Evolutionary conservation across 2,329 filamentous ascomycete genomes (phyloP).

Genomic region (Penicillium digitatum): DNA sequence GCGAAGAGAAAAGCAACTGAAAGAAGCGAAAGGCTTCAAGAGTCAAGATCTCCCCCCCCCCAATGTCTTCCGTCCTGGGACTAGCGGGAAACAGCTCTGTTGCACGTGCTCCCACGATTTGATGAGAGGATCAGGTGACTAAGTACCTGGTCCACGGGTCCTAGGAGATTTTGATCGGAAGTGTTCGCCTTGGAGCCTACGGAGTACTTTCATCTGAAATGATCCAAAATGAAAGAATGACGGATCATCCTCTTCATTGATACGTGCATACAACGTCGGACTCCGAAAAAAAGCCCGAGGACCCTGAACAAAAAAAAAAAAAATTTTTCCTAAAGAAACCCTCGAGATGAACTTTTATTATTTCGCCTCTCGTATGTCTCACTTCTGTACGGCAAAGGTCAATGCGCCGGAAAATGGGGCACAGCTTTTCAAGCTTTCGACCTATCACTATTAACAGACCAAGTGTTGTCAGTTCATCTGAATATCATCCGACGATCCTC

Average conservation of each 20-base stretch:
- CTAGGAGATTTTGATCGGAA: not conserved
- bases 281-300: not conserved
- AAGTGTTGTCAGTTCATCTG: not conserved
- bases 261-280: not conserved
- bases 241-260: too few relatives aligned
- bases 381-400: not conserved
- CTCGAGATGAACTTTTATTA: not conserved
- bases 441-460: not conserved
- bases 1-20: not conserved
- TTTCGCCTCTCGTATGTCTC: not conserved
- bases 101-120: slow-evolving; percentile 21
- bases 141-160: not conserved
- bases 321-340: too few relatives aligned
- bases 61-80: slow-evolving; percentile 7
- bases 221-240: too few relatives aligned
- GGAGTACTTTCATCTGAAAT: too few relatives aligned
- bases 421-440: not conserved
- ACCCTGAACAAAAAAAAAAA: not conserved
- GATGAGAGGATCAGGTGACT: slow-evolving; percentile 13
- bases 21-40: not conserved
- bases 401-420: not conserved
- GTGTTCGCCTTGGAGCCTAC: too few relatives aligned
- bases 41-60: not conserved
- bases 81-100: slow-evolving; percentile 16
- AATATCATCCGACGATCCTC: not conserved